Conservation (phyloP, 139 green algal genomes). For the Haematococcus sp. region DNA sequence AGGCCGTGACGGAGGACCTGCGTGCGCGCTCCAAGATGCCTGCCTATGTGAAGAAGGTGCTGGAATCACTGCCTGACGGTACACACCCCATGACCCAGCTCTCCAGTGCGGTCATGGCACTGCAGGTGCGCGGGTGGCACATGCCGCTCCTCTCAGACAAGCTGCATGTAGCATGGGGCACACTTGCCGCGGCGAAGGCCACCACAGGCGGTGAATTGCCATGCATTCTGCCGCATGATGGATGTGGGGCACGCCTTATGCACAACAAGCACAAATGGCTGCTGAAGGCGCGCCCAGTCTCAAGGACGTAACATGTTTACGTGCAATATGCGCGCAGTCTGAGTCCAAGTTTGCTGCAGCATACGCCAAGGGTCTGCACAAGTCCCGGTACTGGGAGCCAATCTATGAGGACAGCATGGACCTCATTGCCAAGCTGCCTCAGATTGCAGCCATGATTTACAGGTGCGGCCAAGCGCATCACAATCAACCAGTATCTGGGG, state of each 20-base stretch:
- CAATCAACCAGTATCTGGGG: too few species aligned
- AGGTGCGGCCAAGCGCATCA: too few species aligned
- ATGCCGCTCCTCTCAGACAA: too few species aligned
- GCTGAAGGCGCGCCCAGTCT: too few species aligned
- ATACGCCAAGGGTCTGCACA: constrained; percentile 86
- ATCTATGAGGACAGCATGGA: constrained; percentile 91
- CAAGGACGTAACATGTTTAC: too few species aligned
- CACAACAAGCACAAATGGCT: too few species aligned
- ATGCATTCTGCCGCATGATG: too few species aligned
- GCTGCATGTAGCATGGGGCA: too few species aligned
- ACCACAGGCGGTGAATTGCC: too few species aligned
- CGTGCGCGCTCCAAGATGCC: constrained; percentile 59
- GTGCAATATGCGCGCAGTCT: constrained; percentile 43
- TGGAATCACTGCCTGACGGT: constrained; percentile 70
- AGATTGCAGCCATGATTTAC: constrained; percentile 89
- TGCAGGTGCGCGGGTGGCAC: constrained; percentile 60
- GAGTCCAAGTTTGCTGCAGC: constrained; percentile 81
- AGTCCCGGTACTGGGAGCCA: constrained; percentile 89
- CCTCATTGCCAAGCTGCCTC: constrained; percentile 92
- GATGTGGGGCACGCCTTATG: too few species aligned
- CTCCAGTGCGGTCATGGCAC: constrained; percentile 62
- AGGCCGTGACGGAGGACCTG: constrained; percentile 74
- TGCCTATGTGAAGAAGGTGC: constrained; percentile 59
- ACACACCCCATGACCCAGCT: constrained; percentile 97
- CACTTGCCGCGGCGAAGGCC: too few species aligned